Conservation (phyloP, 192 early-diverging fungal genomes). For the Entrophospora sp. region DNA sequence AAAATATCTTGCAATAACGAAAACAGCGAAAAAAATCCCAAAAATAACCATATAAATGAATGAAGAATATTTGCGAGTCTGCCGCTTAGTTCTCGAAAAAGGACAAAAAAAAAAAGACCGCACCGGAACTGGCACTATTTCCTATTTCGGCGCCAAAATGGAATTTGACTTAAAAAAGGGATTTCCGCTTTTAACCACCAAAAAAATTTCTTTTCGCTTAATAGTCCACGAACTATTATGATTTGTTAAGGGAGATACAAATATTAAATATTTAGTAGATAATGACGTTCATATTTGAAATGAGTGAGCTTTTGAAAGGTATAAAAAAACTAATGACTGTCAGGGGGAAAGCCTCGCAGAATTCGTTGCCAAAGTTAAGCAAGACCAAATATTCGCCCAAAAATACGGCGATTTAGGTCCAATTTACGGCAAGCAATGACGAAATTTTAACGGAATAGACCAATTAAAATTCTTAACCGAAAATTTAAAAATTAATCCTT, state of each 20-base stretch:
- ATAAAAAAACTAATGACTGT: neutral
- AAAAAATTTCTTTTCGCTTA: neutral
- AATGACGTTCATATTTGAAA: constrained; percentile 8
- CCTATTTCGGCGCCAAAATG: neutral
- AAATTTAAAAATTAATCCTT: constrained; percentile 11
- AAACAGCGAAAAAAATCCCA: no score
- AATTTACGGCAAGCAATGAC: constrained; percentile 11
- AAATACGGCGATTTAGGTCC: constrained; percentile 1
- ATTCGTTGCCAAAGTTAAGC: neutral
- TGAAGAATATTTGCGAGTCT: no score
- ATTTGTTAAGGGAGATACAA: neutral
- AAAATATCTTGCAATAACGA: no score
- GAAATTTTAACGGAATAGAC: constrained; percentile 6
- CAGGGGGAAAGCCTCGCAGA: neutral
- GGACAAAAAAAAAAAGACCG: neutral
- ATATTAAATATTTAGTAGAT: constrained; percentile 9
- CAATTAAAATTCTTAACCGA: neutral
- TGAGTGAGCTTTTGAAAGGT: neutral
- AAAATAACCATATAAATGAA: no score
- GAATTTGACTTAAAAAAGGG: neutral
- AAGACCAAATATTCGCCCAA: neutral
- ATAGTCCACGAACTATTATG: neutral
- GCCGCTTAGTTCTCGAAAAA: no score
- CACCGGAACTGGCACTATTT: neutral
- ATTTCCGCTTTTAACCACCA: neutral